Evolutionary conservation across 1,139 yeast genomes (phyloP).

Genomic region (Candida frijolesensis): DNA sequence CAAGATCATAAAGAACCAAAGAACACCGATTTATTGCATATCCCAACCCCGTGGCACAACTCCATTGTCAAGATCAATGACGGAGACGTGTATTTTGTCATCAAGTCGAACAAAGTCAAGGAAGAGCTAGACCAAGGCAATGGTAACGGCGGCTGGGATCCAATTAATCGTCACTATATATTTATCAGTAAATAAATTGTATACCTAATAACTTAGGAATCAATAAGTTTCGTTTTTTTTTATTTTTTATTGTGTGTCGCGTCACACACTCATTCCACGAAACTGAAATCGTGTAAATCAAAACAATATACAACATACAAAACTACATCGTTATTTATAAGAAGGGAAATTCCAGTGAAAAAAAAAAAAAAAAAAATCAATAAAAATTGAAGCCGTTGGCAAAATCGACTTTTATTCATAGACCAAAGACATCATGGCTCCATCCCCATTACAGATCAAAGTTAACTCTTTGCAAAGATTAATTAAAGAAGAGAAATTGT

Average conservation of each 20-base stretch:
- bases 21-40: constrained; percentile 53
- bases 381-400: not conserved
- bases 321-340: too few relatives aligned
- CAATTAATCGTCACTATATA: constrained; percentile 16
- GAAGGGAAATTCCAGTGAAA: not conserved
- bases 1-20: constrained; percentile 30
- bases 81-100: constrained; percentile 26
- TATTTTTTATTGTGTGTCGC: too few relatives aligned
- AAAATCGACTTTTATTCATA: not conserved
- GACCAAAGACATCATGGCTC: constrained; percentile 56
- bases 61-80: constrained; percentile 47
- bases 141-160: constrained; percentile 29
- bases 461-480: constrained; percentile 73
- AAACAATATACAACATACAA: not conserved
- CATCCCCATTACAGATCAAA: constrained; percentile 76
- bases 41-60: constrained; percentile 72
- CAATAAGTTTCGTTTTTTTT: not conserved
- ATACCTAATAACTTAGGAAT: not conserved
- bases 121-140: constrained; percentile 26
- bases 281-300: too few relatives aligned
- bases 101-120: constrained; percentile 29
- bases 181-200: constrained; percentile 12
- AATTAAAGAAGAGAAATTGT: constrained; percentile 68
- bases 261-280: too few relatives aligned
- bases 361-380: not conserved